A percentile compares a stretch with the other conserved stretches of the same genome.
These are phyloP conservation scores for Cryomyces minteri DNA, from an alignment of 495 filamentous ascomycete genomes.

Conservation along the genomic window DNA sequence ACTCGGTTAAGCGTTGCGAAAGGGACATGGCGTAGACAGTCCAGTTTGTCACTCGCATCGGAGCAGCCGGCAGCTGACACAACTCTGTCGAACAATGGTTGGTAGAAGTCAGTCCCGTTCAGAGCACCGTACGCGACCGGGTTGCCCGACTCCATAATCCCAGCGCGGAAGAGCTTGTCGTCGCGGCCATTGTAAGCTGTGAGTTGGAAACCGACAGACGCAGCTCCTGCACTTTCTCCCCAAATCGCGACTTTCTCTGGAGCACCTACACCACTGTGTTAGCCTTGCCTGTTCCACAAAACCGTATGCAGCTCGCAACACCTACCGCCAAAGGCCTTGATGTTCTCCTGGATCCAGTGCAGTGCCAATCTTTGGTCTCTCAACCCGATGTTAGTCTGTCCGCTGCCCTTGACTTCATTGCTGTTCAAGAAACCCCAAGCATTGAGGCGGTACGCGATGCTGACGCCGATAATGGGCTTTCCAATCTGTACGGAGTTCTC, in stretches of 20 bases:
- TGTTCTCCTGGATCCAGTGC: conserved; percentile 37
- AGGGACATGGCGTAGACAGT: conserved; percentile 32
- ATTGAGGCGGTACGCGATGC: conserved; percentile 38
- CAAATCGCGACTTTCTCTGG: conserved; percentile 17
- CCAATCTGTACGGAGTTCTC: conserved; percentile 31
- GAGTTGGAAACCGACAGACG: conserved; percentile 19
- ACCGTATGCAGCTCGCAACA: neutral
- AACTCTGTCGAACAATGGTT: conserved; percentile 23
- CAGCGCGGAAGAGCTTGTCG: conserved; percentile 31
- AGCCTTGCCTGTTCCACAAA: neutral
- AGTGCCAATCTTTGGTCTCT: conserved; percentile 41
- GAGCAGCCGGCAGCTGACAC: conserved; percentile 23
- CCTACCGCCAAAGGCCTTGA: conserved; percentile 20
- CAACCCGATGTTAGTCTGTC: conserved; percentile 37
- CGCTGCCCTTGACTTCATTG: conserved; percentile 20
- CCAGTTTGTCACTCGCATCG: conserved; percentile 17
- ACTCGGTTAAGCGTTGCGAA: conserved; percentile 36
- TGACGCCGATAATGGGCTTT: conserved; percentile 42
- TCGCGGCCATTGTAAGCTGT: conserved; percentile 21
- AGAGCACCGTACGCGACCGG: conserved; percentile 15
- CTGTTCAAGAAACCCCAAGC: conserved; percentile 33
- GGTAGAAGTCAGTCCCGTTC: conserved; percentile 5
- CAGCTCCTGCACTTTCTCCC: conserved; percentile 11
- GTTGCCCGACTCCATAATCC: conserved; percentile 29
- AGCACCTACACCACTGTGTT: conserved; percentile 8